These are phyloP conservation scores for Cladosporium sp. DNA, from an alignment of 2,329 filamentous ascomycete species.

Conservation along the genomic window DNA sequence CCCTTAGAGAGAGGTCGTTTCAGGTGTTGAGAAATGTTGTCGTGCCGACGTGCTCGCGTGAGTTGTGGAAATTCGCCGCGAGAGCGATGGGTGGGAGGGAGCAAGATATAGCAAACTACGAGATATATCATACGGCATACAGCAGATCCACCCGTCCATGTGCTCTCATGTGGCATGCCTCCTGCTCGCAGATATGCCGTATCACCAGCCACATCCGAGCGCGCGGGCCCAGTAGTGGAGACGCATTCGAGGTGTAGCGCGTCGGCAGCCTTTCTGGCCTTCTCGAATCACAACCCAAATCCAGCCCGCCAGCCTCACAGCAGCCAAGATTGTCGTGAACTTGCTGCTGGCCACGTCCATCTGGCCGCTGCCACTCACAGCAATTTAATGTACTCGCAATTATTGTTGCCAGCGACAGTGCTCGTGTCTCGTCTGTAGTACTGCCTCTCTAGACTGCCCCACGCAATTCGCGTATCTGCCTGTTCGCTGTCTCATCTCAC, in stretches of 20 bases:
- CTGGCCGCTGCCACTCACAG: not conserved
- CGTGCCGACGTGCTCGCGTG: not conserved
- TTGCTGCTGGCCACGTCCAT: not conserved
- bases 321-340: not conserved
- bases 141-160: not conserved
- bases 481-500: not conserved
- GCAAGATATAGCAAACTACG: not conserved
- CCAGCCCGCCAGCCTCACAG: not conserved
- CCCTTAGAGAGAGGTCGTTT: conserved; percentile 9
- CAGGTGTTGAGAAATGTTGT: not conserved
- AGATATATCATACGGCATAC: not conserved
- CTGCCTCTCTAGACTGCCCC: not conserved
- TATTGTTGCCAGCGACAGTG: not conserved
- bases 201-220: conserved; percentile 4
- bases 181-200: not conserved
- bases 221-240: not conserved
- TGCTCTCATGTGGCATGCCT: not conserved
- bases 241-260: not conserved
- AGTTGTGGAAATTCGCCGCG: not conserved
- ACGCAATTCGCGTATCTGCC: not conserved
- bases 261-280: not conserved
- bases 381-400: not conserved
- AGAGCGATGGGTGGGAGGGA: not conserved
- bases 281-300: not conserved
- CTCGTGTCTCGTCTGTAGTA: conserved; percentile 1